phyloP scores from a whole-genome alignment of 139 green algal genomes.

The Volvox reticuliferus region DNA sequence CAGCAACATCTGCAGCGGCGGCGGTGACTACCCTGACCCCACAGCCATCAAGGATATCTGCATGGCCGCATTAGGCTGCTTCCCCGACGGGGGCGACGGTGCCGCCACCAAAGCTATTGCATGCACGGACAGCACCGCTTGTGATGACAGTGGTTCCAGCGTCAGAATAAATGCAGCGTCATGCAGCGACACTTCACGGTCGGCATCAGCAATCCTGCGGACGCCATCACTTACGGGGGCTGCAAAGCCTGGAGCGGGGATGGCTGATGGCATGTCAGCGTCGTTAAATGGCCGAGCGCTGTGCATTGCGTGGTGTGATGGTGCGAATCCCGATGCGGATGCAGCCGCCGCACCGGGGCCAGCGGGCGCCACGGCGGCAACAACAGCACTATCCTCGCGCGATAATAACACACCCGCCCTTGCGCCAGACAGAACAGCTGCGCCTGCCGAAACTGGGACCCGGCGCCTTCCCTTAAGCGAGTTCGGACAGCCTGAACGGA shows the following conservation, averaged over 20 bases:
- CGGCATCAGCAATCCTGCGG: background rate
- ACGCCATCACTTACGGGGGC: no score
- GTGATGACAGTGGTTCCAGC: no score
- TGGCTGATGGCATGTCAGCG: background rate
- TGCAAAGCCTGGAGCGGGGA: background rate
- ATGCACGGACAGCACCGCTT: no score
- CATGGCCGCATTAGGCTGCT: background rate
- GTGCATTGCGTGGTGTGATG: background rate
- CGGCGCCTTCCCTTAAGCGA: no score
- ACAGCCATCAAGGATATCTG: background rate
- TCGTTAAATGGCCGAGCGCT: background rate
- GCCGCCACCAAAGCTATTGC: background rate
- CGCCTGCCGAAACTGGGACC: no score
- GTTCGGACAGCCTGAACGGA: no score
- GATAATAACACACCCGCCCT: background rate
- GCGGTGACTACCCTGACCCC: background rate
- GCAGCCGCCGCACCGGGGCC: background rate
- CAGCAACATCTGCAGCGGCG: background rate
- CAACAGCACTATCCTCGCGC: background rate
- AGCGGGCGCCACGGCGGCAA: background rate
- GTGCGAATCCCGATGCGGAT: background rate
- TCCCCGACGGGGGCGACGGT: background rate
- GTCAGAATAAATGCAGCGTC: no score
- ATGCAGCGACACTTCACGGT: background rate
- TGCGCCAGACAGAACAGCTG: no score